Base-by-base conservation (phyloP, 805 yeast species). In the Pichia eremophila region DNA sequence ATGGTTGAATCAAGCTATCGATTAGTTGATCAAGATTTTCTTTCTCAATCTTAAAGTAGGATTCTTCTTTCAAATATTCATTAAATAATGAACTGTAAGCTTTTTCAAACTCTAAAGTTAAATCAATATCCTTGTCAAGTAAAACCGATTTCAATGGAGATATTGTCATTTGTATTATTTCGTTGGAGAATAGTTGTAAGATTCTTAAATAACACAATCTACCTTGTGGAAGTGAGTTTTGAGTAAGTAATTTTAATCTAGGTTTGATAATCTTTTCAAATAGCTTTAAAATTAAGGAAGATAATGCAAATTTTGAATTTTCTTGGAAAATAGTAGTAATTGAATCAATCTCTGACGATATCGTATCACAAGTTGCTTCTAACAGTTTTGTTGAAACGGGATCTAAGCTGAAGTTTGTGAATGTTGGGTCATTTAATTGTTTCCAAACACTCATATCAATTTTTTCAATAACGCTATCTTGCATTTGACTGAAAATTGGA, bases 121-220 rank as follows among this genome's bases (percentile, higher is more conserved):
- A 58, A 51, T 75, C 78, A 14, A 75, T 61, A 4, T 71, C 74
- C 46, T 72, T 70, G 25, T 71, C 64, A 8, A 62, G 55, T 47
- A 86, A 72, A 52, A 78, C 81, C 9, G 76, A 79, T 56, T 83
- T 81, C 54, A 90, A 67, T 48, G 78, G 80, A 47, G 75, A 77
- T 1, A 85, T 27, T 11, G 46, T 79, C 55, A 84, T 76, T 43
- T 73, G 75, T 14, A 78, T 76, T 10, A 84, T 69, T 36, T 76
- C 65, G 0, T 74, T 71, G 58, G 79, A 83, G n/a, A 84, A 68
- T 2, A 81, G 70, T 63, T 87, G 85, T 34, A 91, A 65, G 1
- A 83, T 73, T 57, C 98, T 74, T 2, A 89, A 79, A 59, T 83
- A 87, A 0, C 95, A 83, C 45, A 89, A 66, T 3, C 79, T 71